Evolutionary conservation across 2,329 filamentous ascomycete species (phyloP), one percentile per base, ranked within the genome.

Genomic region (Xylaria multiplex): DNA sequence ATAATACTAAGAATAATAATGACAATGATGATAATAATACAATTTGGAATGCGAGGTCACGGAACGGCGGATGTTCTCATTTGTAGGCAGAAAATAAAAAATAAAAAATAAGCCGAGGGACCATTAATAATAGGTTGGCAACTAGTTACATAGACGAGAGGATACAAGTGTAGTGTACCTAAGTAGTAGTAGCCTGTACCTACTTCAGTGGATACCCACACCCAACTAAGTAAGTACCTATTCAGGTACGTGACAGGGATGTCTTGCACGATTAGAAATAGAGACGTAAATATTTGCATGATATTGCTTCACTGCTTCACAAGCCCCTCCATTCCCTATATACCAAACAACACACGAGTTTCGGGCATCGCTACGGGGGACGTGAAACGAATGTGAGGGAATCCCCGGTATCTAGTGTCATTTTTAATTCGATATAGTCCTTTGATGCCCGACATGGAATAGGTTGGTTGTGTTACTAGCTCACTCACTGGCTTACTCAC

Each of bases 21-120:
- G 13, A 40, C 14, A 14, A 40, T 40, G 13, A 40, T 14, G 14
- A 40, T 2, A 40, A 40, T 40, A 40, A 40, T 40, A 14, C 37
- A 32, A 66, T 66, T 66, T 66, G 64, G 59, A 66, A 66, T 66
- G 46, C 22, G 2, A 16, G 13, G 45, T 62, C 46, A 13, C 49
- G 54, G 55, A 54, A 46, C 42, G 14, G 54, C 27, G 30, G 42
- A 22, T 30, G 30, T 30, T 56, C 52, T 30, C 40, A 37, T 53
- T 37, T 24, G 59, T 11, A 30, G 48, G 42, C 7, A 43, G 16
- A 6, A n/a, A 43, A 16, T 11, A 48, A 40, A 14, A 40, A 5
- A 16, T 35, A 52, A 35, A 35, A 35, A 35, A 19, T 37, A 16
- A 4, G 6, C 7, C 7, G 30, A 30, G 13, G 24, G 48, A 50